Evolutionary conservation across 495 filamentous ascomycete species (phyloP), one percentile per base, ranked within the genome.

Genomic region (Lasiosphaeris hirsuta): DNA sequence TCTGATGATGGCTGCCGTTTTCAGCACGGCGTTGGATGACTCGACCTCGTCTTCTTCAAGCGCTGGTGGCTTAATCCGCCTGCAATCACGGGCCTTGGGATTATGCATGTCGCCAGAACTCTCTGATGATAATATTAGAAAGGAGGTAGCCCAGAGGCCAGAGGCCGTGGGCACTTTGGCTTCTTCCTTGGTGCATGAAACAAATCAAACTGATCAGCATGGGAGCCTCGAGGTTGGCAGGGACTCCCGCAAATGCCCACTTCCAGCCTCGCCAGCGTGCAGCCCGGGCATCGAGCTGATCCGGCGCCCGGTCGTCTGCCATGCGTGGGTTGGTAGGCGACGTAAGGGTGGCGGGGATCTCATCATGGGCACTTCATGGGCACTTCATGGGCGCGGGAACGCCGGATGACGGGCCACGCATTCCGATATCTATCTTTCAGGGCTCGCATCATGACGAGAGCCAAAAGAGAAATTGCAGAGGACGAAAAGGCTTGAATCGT

Each of bases 351-450:
- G 14, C 35, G 35, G 48, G 19, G 51, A 34, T 15, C 11, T 19
- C 37, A 41, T 54, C 38, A 41, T 43, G 50, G 50, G 38, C 23
- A n/a, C n/a, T n/a, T n/a, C n/a, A n/a, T n/a, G n/a, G n/a, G n/a
- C n/a, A n/a, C n/a, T n/a, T n/a, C n/a, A 30, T 30, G 23, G 23
- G 23, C 5, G 23, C 23, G 44, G 49, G 44, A 39, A 50, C 53
- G 38, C 47, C 59, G 63, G 63, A 62, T 62, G 54, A 47, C 58
- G 63, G 63, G 48, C 57, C 43, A 15, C 13, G 42, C 18, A 51
- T 58, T 54, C 52, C 54, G 49, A 18, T 50, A 58, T 58, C 46
- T 37, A 15, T 11, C 10, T 3, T 19, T 11, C 30, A 18, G 11
- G 36, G 23, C 15, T 52, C 44, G 54, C 37, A 1, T 8, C 41